These are phyloP conservation scores for Beta macrorhiza DNA, from an alignment of 179 eudicot genomes.

Conservation along the genomic window DNA sequence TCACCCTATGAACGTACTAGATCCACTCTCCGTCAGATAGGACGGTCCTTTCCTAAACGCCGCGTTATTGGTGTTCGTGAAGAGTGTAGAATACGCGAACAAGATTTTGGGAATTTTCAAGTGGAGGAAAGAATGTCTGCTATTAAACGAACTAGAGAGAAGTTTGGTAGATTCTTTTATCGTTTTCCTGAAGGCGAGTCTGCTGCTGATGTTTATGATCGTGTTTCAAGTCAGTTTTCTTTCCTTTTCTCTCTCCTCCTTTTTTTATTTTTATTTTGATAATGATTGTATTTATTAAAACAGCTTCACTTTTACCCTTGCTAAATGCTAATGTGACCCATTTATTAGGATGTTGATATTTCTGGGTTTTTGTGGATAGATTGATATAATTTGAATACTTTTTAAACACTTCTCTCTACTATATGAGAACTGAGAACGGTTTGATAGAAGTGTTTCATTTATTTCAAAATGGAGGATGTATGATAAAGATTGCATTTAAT, in stretches of 20 bases:
- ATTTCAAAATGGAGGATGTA: too few species aligned
- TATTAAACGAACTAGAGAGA: slow-evolving; percentile 44
- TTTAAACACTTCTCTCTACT: too few species aligned
- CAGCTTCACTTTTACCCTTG: too few species aligned
- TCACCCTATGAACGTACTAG: slow-evolving; percentile 54
- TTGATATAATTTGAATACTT: too few species aligned
- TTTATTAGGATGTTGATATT: too few species aligned
- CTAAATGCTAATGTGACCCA: too few species aligned
- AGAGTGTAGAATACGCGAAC: slow-evolving; percentile 58
- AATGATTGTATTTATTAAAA: background rate
- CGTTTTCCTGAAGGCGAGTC: slow-evolving; percentile 69
- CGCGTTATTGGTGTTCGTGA: slow-evolving; percentile 55
- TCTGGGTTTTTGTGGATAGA: too few species aligned
- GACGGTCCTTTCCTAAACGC: slow-evolving; percentile 40
- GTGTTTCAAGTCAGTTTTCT: slow-evolving; percentile 51
- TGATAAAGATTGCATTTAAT: background rate
- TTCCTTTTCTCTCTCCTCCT: background rate
- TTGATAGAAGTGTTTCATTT: too few species aligned
- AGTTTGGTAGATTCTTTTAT: slow-evolving; percentile 58
- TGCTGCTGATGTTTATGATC: slow-evolving; percentile 70
- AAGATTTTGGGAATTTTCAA: slow-evolving; percentile 66
- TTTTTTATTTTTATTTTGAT: background rate
- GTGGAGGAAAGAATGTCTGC: slow-evolving; percentile 48
- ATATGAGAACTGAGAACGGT: too few species aligned
- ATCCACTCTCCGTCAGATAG: slow-evolving; percentile 54